A percentile compares a stretch with the other conserved stretches of the same genome.
phyloP scores from a whole-genome alignment of 164 flowering plant species.

The Macadamia integrifolia region DNA sequence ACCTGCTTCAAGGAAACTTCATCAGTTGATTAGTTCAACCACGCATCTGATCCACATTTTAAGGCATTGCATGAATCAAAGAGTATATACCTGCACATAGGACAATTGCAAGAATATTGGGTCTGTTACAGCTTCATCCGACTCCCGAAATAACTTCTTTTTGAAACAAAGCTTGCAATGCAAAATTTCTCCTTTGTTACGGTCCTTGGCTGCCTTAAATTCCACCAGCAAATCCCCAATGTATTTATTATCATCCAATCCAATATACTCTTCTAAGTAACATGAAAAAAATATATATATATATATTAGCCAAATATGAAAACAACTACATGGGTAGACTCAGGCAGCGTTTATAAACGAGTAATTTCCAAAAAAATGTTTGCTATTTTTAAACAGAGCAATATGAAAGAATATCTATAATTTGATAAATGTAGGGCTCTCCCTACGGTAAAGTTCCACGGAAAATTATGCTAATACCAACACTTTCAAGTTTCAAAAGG shows the following conservation, averaged over 20 bases:
- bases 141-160: slow-evolving; percentile 91
- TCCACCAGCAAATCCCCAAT: slow-evolving; percentile 93
- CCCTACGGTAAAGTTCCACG: too few relatives aligned
- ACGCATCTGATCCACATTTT: neutral
- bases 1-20: too few relatives aligned
- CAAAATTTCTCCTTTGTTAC: slow-evolving; percentile 92
- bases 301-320: slow-evolving; percentile 1
- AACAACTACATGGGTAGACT: neutral
- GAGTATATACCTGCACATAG: slow-evolving; percentile 77
- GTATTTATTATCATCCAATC: slow-evolving; percentile 90
- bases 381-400: too few relatives aligned
- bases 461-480: too few relatives aligned
- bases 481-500: too few relatives aligned
- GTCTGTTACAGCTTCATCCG: slow-evolving; percentile 88
- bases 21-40: too few relatives aligned
- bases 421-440: too few relatives aligned
- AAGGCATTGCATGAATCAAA: neutral
- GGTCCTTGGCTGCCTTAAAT: slow-evolving; percentile 88
- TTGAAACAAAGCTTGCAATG: slow-evolving; percentile 88
- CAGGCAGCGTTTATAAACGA: too few relatives aligned
- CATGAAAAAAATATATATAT: slow-evolving; percentile 1
- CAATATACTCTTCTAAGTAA: slow-evolving; percentile 80
- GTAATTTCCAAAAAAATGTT: too few relatives aligned
- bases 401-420: too few relatives aligned
- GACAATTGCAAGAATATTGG: slow-evolving; percentile 94